Percentiles rank a stretch among this genome's conserved stretches.
Evolutionary conservation across 805 yeast genomes (phyloP).

Genomic region (Metschnikowia koreensis): DNA sequence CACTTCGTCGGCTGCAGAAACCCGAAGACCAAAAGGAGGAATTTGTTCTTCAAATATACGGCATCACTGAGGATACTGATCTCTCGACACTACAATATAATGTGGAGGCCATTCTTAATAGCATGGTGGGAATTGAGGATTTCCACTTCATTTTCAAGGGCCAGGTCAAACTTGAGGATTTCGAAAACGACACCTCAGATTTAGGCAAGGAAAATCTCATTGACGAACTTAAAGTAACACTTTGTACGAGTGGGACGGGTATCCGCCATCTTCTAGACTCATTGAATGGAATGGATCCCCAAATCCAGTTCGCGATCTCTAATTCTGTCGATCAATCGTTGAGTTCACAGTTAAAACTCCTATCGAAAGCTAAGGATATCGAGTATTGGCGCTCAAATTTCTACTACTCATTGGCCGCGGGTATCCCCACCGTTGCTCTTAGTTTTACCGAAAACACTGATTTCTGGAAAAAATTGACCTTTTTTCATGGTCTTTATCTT

Average conservation of each 20-base stretch:
- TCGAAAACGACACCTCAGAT: constrained; percentile 13
- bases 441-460: constrained; percentile 46
- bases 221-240: constrained; percentile 45
- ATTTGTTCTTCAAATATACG: constrained; percentile 32
- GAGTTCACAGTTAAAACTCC: constrained; percentile 62
- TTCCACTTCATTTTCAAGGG: constrained; percentile 26
- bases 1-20: neutral
- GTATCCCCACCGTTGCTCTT: constrained; percentile 59
- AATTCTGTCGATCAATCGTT: constrained; percentile 52
- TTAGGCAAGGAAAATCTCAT: constrained; percentile 20
- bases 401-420: constrained; percentile 49
- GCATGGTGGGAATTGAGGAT: constrained; percentile 29
- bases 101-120: constrained; percentile 37
- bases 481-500: constrained; percentile 62
- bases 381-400: constrained; percentile 65
- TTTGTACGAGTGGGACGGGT: constrained; percentile 53
- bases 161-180: constrained; percentile 17
- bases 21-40: constrained; percentile 24
- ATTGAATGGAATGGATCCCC: constrained; percentile 45
- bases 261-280: constrained; percentile 57
- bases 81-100: constrained; percentile 33
- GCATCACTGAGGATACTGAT: constrained; percentile 30
- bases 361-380: constrained; percentile 71
- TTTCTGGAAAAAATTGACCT: constrained; percentile 27
- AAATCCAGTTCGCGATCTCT: constrained; percentile 50